phyloP scores from a whole-genome alignment of 1,284 basidiomycete genomes.

The Melampsora occidentalis region DNA sequence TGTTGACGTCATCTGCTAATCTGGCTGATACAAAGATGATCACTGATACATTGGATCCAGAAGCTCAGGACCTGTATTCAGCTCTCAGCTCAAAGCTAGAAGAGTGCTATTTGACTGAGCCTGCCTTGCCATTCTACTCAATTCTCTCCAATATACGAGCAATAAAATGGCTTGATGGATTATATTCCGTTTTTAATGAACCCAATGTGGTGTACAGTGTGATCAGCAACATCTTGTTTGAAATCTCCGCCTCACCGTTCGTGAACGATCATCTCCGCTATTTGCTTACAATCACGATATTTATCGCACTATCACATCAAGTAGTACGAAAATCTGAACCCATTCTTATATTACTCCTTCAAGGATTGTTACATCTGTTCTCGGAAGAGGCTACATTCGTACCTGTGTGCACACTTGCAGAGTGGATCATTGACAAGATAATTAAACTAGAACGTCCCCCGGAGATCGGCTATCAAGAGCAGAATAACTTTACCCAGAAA shows the following conservation, averaged over 20 bases:
- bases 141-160: conserved; percentile 20
- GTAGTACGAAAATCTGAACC: conserved; percentile 62
- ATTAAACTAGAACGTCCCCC: conserved; percentile 17
- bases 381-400: conserved; percentile 28
- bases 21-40: conserved; percentile 15
- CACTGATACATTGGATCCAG: conserved; percentile 13
- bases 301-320: conserved; percentile 59
- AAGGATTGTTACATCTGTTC: conserved; percentile 26
- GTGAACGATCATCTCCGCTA: conserved; percentile 80
- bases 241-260: conserved; percentile 67
- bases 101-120: conserved; percentile 11
- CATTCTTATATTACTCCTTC: conserved; percentile 47
- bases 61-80: conserved; percentile 29
- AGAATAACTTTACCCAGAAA: conserved; percentile 11
- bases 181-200: conserved; percentile 23
- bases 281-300: conserved; percentile 69
- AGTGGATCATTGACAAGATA: conserved; percentile 30
- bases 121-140: conserved; percentile 37
- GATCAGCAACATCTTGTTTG: conserved; percentile 68
- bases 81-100: conserved; percentile 22
- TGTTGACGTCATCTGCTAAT: conserved; percentile 7
- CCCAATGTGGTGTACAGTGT: conserved; percentile 66
- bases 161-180: conserved; percentile 34
- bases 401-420: conserved; percentile 23
- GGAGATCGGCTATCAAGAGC: not conserved